These are phyloP conservation scores for Lichtheimia ramosa DNA, from an alignment of 371 early-diverging fungal species.

Conservation along the genomic window DNA sequence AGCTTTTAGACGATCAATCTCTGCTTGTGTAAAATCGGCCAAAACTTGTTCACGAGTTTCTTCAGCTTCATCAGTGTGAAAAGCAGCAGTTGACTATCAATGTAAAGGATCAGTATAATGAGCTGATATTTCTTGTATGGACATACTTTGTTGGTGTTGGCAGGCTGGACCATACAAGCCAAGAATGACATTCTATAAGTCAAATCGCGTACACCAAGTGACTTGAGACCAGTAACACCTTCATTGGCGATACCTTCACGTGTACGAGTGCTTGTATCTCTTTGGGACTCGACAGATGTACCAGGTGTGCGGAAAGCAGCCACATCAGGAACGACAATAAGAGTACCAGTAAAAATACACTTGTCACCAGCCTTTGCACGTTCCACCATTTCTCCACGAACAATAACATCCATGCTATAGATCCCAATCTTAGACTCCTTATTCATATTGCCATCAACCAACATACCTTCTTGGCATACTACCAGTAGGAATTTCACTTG, in stretches of 20 bases:
- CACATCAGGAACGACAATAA: constrained; percentile 96
- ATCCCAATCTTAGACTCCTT: not conserved
- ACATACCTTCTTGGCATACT: constrained; percentile 93
- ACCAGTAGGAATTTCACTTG: constrained; percentile 97
- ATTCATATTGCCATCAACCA: not conserved
- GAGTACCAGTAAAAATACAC: constrained; percentile 89
- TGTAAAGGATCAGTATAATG: not conserved
- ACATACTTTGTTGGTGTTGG: constrained; percentile 40
- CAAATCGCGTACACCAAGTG: constrained; percentile 90
- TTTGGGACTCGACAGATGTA: constrained; percentile 60
- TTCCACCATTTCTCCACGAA: constrained; percentile 96
- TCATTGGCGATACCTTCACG: constrained; percentile 72
- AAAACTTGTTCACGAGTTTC: constrained; percentile 64
- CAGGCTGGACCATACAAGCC: constrained; percentile 79
- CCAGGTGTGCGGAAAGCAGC: constrained; percentile 78
- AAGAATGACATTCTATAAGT: constrained; percentile 91
- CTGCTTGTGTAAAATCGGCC: constrained; percentile 65
- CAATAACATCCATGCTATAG: constrained; percentile 91
- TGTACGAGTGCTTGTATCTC: constrained; percentile 57
- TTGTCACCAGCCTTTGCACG: constrained; percentile 98
- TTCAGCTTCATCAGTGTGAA: constrained; percentile 58
- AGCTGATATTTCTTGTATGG: not conserved
- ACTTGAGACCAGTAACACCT: constrained; percentile 86
- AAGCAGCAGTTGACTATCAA: constrained; percentile 32
- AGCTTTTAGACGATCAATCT: constrained; percentile 71